Conservation (phyloP, 2,329 filamentous ascomycete species). For the Verticillium klebahnii region DNA sequence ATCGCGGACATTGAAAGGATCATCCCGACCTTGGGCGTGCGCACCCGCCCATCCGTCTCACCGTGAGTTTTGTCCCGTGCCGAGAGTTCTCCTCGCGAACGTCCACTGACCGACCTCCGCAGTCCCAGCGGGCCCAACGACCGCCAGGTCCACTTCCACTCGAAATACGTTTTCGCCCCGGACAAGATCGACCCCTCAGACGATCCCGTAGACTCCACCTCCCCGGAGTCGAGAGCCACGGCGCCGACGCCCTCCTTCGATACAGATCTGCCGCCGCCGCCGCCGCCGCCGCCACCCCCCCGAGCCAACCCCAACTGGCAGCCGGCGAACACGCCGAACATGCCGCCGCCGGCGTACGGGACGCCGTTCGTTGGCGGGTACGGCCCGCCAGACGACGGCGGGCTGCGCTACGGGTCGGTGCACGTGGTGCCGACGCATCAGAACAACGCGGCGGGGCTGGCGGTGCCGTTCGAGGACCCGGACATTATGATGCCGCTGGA, state of each 20-base stretch:
- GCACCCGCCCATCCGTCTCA: background rate
- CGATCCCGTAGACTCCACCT: background rate
- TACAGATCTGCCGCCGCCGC: background rate
- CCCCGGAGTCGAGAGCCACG: background rate
- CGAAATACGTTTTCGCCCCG: background rate
- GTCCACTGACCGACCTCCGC: background rate
- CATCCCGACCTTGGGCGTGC: background rate
- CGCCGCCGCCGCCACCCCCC: background rate
- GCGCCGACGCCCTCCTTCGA: background rate
- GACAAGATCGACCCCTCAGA: background rate
- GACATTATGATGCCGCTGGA: background rate
- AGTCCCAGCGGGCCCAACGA: background rate
- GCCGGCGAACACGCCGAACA: background rate
- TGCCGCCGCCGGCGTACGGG: background rate
- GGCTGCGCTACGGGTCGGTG: background rate
- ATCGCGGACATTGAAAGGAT: background rate
- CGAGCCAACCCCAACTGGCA: background rate
- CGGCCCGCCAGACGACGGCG: background rate
- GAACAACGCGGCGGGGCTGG: background rate
- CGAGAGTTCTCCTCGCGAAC: background rate
- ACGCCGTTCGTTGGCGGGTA: background rate
- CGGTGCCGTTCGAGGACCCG: background rate
- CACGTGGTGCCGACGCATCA: background rate
- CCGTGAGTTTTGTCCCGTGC: background rate
- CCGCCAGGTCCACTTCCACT: background rate